Percentiles rank a stretch among this genome's conserved stretches.
These are phyloP conservation scores for Suillus sp. DNA, from an alignment of 768 basidiomycete species.

Conservation along the genomic window DNA sequence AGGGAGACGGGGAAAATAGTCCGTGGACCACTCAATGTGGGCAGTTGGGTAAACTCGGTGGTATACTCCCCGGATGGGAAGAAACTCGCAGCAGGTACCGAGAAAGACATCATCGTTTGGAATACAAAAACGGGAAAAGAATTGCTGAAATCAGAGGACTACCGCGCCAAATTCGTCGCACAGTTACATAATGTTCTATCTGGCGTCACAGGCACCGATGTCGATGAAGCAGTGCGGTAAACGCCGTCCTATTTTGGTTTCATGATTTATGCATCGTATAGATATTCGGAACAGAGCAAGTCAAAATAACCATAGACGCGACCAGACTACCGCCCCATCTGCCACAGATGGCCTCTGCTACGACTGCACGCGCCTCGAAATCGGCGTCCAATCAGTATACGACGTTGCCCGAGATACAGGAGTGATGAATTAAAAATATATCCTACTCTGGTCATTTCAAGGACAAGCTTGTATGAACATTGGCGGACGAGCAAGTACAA, in stretches of 20 bases:
- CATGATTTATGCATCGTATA: slow-evolving; percentile 29
- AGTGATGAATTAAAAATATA: slow-evolving; percentile 98
- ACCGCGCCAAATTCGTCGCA: slow-evolving; percentile 90
- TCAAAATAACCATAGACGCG: slow-evolving; percentile 99
- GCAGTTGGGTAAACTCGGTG: too few relatives aligned
- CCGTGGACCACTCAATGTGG: too few relatives aligned
- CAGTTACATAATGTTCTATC: slow-evolving; percentile 97
- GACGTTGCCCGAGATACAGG: slow-evolving; percentile 97
- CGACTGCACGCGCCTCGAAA: slow-evolving; percentile 97
- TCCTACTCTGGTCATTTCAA: slow-evolving; percentile 96
- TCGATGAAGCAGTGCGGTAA: slow-evolving; percentile 93
- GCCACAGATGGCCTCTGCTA: slow-evolving; percentile 98
- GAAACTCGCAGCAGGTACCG: too few relatives aligned
- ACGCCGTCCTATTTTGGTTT: slow-evolving; percentile 9
- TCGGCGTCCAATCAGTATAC: slow-evolving; percentile 98
- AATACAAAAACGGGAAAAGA: too few relatives aligned
- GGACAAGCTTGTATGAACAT: slow-evolving; percentile 93
- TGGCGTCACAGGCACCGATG: slow-evolving; percentile 88
- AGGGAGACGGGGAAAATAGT: too few relatives aligned
- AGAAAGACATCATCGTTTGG: too few relatives aligned
- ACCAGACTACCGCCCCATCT: slow-evolving; percentile 98
- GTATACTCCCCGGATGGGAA: too few relatives aligned
- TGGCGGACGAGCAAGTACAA: slow-evolving; percentile 98
- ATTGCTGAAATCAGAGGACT: too few relatives aligned
- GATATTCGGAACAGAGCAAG: slow-evolving; percentile 95